These are phyloP conservation scores for Lachancea dasiensis DNA, from an alignment of 805 yeast genomes.

Conservation along the genomic window DNA sequence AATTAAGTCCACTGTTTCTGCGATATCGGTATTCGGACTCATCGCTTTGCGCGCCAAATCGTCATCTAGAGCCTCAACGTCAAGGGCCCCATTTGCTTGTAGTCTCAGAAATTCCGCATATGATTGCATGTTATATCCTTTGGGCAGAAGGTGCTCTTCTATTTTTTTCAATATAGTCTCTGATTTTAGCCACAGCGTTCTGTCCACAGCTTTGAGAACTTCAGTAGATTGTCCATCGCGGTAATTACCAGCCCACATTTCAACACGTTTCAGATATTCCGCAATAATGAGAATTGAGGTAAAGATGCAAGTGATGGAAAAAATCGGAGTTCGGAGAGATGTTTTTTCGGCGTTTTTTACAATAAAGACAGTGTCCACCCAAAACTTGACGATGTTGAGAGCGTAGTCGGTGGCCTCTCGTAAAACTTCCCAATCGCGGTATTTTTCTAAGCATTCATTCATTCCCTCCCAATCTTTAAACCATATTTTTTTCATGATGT, in stretches of 20 bases:
- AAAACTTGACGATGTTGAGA: constrained; percentile 53
- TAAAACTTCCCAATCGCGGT: constrained; percentile 55
- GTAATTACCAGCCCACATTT: constrained; percentile 42
- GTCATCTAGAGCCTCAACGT: constrained; percentile 40
- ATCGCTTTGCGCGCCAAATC: constrained; percentile 44
- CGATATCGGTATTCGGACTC: constrained; percentile 39
- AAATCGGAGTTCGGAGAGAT: constrained; percentile 68
- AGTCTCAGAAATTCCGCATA: constrained; percentile 53
- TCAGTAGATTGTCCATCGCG: constrained; percentile 20
- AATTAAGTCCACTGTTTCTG: constrained; percentile 43
- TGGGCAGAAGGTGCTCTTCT: constrained; percentile 50
- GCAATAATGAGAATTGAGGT: constrained; percentile 57
- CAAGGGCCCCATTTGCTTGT: constrained; percentile 56
- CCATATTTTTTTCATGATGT: constrained; percentile 56
- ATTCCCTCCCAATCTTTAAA: constrained; percentile 61
- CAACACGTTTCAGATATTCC: constrained; percentile 54
- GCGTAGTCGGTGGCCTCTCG: constrained; percentile 57
- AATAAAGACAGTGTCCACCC: constrained; percentile 68
- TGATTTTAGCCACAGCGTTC: constrained; percentile 60
- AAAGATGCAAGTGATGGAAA: constrained; percentile 65
- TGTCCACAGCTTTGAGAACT: constrained; percentile 41
- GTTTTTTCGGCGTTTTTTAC: constrained; percentile 60
- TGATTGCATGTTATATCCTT: constrained; percentile 44
- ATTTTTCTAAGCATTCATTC: constrained; percentile 45
- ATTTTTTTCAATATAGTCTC: constrained; percentile 55